Percentiles rank a stretch among this genome's conserved stretches.
These are phyloP conservation scores for Aspergillus tanneri DNA, from an alignment of 2,329 filamentous ascomycete genomes.

Conservation along the genomic window DNA sequence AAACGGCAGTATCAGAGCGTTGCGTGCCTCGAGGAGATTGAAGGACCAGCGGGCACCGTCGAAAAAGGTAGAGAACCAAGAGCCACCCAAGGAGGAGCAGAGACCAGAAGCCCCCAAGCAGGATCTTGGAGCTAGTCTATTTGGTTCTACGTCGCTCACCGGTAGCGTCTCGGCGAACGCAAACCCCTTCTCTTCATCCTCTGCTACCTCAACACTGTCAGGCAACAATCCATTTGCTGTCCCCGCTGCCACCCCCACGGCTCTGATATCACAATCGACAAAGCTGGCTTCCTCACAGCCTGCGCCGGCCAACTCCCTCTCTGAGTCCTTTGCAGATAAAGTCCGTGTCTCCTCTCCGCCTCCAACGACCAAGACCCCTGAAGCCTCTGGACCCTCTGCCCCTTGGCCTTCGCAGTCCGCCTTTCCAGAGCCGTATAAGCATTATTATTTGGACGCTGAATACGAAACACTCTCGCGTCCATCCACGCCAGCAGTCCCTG, in stretches of 20 bases:
- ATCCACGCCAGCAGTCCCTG: conserved; percentile 51
- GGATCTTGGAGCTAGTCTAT: conserved; percentile 59
- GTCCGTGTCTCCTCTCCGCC: conserved; percentile 50
- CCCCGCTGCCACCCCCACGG: conserved; percentile 37
- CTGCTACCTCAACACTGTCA: conserved; percentile 31
- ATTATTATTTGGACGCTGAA: conserved; percentile 83
- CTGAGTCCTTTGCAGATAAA: conserved; percentile 75
- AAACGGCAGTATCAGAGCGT: conserved; percentile 73
- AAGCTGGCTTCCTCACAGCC: conserved; percentile 38
- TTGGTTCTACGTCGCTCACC: conserved; percentile 51
- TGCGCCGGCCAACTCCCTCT: conserved; percentile 61
- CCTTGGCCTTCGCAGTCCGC: conserved; percentile 71
- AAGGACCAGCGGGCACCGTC: conserved; percentile 34
- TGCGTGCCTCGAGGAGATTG: conserved; percentile 64
- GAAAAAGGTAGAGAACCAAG: conserved; percentile 23
- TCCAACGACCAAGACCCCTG: conserved; percentile 30
- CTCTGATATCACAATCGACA: conserved; percentile 20
- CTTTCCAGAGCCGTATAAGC: conserved; percentile 70
- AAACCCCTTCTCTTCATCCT: conserved; percentile 57
- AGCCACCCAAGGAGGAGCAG: conserved; percentile 18
- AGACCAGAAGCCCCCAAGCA: conserved; percentile 27
- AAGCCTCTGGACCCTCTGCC: conserved; percentile 52
- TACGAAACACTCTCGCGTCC: conserved; percentile 74
- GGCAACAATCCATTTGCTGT: conserved; percentile 61
- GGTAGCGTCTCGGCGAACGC: conserved; percentile 38